These are phyloP conservation scores for Fraxinus velutina DNA, from an alignment of 305 asterid genomes.

Conservation along the genomic window DNA sequence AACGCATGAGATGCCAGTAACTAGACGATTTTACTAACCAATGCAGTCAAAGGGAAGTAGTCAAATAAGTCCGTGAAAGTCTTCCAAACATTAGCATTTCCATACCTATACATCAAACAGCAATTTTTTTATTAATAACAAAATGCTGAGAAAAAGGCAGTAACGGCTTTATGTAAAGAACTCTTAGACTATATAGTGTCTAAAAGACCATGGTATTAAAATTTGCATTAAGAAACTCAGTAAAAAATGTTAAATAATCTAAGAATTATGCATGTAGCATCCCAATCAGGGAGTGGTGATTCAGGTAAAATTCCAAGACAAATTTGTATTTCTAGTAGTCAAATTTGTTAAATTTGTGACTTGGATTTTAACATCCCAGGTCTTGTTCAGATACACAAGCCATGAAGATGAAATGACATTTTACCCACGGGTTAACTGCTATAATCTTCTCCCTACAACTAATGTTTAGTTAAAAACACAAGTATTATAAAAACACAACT, in stretches of 20 bases:
- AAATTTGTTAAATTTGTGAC: neutral
- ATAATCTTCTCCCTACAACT: neutral
- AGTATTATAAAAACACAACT: neutral
- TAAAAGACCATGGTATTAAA: neutral
- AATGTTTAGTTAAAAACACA: neutral
- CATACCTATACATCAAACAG: conserved; percentile 55
- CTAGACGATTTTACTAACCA: conserved; percentile 54
- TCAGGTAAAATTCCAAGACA: neutral
- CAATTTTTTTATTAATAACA: conserved; percentile 8
- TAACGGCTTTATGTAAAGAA: neutral
- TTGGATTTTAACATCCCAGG: neutral
- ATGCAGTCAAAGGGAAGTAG: conserved; percentile 91
- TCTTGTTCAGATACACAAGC: neutral
- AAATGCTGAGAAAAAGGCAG: neutral
- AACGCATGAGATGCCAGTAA: neutral
- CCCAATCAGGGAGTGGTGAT: neutral
- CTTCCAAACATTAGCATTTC: conserved; percentile 97
- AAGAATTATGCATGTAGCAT: neutral
- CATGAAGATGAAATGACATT: neutral
- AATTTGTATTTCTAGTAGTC: neutral
- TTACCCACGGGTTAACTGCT: neutral
- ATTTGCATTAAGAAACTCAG: neutral
- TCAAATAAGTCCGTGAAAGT: conserved; percentile 92
- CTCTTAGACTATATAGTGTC: neutral
- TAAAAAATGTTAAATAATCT: conserved; percentile 10